These are phyloP conservation scores for Macrocybe gigantea DNA, from an alignment of 768 basidiomycete species.

Conservation along the genomic window DNA sequence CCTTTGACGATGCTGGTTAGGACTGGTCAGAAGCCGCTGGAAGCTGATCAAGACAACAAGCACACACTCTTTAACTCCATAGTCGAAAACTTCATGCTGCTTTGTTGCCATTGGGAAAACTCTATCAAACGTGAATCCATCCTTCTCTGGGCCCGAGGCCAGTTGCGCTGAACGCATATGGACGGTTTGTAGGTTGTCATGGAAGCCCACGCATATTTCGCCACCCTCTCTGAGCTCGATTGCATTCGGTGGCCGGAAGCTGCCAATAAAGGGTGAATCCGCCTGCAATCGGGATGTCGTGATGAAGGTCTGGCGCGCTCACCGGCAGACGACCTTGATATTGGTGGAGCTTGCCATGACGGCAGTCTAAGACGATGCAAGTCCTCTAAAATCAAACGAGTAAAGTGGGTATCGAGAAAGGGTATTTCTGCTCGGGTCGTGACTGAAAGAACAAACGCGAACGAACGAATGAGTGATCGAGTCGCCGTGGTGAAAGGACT, in stretches of 20 bases:
- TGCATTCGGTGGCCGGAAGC: conserved; percentile 89
- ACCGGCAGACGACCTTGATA: conserved; percentile 99
- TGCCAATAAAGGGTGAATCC: background rate
- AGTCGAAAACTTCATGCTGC: conserved; percentile 96
- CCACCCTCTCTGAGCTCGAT: conserved; percentile 86
- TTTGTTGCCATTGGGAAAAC: conserved; percentile 90
- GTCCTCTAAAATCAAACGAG: too few species aligned
- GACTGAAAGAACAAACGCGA: too few species aligned
- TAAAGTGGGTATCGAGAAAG: too few species aligned
- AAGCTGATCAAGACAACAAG: conserved; percentile 6
- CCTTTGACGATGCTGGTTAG: conserved; percentile 80
- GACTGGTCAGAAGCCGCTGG: conserved; percentile 14
- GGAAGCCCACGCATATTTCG: conserved; percentile 85
- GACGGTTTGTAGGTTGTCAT: conserved; percentile 80
- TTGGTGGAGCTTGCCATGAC: conserved; percentile 74
- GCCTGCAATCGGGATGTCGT: too few species aligned
- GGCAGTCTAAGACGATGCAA: conserved; percentile 12
- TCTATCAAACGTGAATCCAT: conserved; percentile 96
- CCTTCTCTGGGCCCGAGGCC: conserved; percentile 84
- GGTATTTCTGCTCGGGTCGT: too few species aligned
- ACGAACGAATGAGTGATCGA: too few species aligned
- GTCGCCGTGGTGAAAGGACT: too few species aligned
- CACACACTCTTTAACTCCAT: conserved; percentile 93
- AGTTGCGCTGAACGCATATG: conserved; percentile 66
- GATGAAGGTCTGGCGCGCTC: conserved; percentile 22